These are phyloP conservation scores for Rubroshorea leprosula DNA, from an alignment of 345 rosid genomes.

Conservation along the genomic window DNA sequence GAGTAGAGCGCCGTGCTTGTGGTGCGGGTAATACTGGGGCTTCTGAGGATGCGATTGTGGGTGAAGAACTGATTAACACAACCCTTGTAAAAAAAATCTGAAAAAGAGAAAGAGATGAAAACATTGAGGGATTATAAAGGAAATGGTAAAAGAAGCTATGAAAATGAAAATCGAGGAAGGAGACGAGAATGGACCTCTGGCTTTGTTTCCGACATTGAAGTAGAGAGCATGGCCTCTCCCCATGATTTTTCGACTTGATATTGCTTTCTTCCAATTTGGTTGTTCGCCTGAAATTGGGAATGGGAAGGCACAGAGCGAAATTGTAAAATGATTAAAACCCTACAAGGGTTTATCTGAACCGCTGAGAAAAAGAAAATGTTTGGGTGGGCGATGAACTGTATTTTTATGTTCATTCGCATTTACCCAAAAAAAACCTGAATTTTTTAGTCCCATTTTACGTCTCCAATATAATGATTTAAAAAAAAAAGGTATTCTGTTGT, in stretches of 20 bases:
- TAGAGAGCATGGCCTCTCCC: neutral
- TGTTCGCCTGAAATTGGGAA: neutral
- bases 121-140: neutral
- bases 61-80: constrained; percentile 7
- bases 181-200: neutral
- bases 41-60: constrained; percentile 24
- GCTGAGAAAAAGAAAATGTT: no score
- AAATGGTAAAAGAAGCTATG: neutral
- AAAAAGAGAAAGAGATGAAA: neutral
- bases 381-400: no score
- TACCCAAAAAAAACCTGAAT: no score
- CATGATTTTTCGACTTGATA: neutral
- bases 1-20: constrained; percentile 16
- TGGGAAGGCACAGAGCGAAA: no score
- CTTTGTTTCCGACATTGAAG: neutral
- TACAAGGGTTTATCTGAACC: no score
- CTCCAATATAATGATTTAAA: no score
- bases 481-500: no score
- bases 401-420: no score
- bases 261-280: neutral
- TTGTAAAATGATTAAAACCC: no score
- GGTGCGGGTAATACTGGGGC: constrained; percentile 17
- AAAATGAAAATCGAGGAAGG: neutral
- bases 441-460: no score
- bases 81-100: neutral